Percentiles rank a stretch among this genome's conserved stretches.
phyloP scores from a whole-genome alignment of 768 basidiomycete species.

The Sistotremastrum suecicum region DNA sequence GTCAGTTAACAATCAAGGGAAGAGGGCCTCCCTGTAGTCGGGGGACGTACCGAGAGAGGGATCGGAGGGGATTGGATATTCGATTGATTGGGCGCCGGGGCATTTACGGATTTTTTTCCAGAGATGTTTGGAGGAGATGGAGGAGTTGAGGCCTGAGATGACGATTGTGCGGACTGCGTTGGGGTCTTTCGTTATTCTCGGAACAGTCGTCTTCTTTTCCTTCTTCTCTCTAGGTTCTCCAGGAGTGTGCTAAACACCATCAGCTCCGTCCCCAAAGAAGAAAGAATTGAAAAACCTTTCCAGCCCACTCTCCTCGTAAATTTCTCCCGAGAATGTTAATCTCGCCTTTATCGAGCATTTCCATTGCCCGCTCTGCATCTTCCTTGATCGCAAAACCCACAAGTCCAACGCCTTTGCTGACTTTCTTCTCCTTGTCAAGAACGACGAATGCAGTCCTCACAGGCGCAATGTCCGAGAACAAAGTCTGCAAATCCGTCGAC shows the following conservation, averaged over 20 bases:
- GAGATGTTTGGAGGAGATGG: conserved; percentile 47
- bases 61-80: conserved; percentile 48
- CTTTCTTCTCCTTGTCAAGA: conserved; percentile 53
- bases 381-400: conserved; percentile 83
- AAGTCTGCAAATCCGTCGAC: conserved; percentile 76
- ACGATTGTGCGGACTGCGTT: conserved; percentile 74
- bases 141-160: conserved; percentile 55
- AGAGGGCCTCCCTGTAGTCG: not conserved
- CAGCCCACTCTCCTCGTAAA: conserved; percentile 70
- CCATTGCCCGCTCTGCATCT: conserved; percentile 68
- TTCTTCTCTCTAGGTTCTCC: conserved; percentile 32
- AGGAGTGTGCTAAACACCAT: not conserved
- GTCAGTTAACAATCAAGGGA: not conserved
- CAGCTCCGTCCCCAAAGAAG: not conserved
- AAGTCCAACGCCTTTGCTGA: conserved; percentile 93
- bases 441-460: conserved; percentile 92
- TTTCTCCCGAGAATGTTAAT: conserved; percentile 53
- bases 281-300: conserved; percentile 36
- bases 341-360: conserved; percentile 48
- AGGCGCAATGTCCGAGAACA: conserved; percentile 93
- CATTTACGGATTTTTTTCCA: conserved; percentile 86
- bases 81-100: conserved; percentile 59
- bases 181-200: conserved; percentile 41
- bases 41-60: conserved; percentile 31
- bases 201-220: conserved; percentile 23